Evolutionary conservation across 2,329 filamentous ascomycete genomes (phyloP), one percentile per base, ranked within the genome.

Genomic region (Neophaeococcomyces mojaviensis): DNA sequence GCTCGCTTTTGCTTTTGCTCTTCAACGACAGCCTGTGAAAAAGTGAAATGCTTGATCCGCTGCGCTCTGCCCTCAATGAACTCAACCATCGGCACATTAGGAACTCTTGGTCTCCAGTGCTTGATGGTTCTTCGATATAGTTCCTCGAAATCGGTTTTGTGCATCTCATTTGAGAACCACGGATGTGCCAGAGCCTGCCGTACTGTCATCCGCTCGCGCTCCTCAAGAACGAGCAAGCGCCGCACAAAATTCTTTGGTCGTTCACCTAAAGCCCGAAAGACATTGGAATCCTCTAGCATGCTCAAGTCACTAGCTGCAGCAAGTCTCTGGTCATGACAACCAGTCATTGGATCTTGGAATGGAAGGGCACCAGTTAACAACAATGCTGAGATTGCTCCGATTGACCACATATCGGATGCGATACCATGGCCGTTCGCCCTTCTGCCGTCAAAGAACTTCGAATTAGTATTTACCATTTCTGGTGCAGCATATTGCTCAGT

Each of bases 361-460:
- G 76, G 61, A 2, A 65, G 61, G 8, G 72, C 64, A 12, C 73
- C 74, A 0, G 70, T 71, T 13, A 81, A 62, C 12, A 82, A 58
- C 7, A 71, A 64, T 7, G 67, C 68, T 2, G 75, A 66, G 2
- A 81, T 65, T 38, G 69, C 71, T 4, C 78, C 79, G n/a, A 82
- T 55, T 1, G 78, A 77, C 78, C 78, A 82, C 59, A 82, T 69
- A 52, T 82, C 79, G 7, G 81, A 68, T 8, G 74, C 69, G 55
- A 73, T 72, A 22, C 74, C 77, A 57, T 81, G 81, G 2, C 40
- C 48, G 24, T 16, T 19, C 12, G 26, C 10, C 19, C 19, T 16
- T n/a, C 15, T 32, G 26, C 30, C 31, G 4, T n/a, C n/a, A 15
- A 32, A 33, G 39, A 33, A 42, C 8, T 32, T 39, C 5, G 39